A percentile compares a stretch with the other conserved stretches of the same genome.
phyloP scores from a whole-genome alignment of 164 flowering plant species.

The Nelumbo lutea region DNA sequence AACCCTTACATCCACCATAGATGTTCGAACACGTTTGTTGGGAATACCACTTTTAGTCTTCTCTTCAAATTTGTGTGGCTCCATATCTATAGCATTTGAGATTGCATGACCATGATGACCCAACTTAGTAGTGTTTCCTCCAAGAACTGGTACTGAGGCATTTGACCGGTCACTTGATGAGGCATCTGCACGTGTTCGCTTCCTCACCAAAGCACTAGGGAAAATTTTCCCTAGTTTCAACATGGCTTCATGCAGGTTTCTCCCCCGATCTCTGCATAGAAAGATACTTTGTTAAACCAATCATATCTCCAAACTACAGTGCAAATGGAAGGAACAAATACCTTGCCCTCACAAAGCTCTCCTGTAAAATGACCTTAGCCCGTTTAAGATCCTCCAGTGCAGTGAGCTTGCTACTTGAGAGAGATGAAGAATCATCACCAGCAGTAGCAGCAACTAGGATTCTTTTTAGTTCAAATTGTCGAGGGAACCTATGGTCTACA shows the following conservation, averaged over 20 bases:
- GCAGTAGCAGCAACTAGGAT: slow-evolving; percentile 48
- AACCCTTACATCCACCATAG: slow-evolving; percentile 69
- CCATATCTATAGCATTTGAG: slow-evolving; percentile 42
- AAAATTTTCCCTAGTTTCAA: slow-evolving; percentile 53
- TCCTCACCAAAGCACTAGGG: slow-evolving; percentile 53
- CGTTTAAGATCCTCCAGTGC: slow-evolving; percentile 64
- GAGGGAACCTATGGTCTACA: slow-evolving; percentile 49
- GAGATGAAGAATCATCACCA: slow-evolving; percentile 49
- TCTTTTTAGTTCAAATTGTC: slow-evolving; percentile 52
- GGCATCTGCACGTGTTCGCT: slow-evolving; percentile 67
- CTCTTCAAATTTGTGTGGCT: slow-evolving; percentile 61
- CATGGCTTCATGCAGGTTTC: slow-evolving; percentile 45
- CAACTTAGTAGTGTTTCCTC: slow-evolving; percentile 47
- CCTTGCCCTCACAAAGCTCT: slow-evolving; percentile 56
- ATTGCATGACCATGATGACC: slow-evolving; percentile 45
- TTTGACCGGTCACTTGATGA: slow-evolving; percentile 44
- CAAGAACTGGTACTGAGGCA: slow-evolving; percentile 32
- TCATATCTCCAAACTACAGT: slow-evolving; percentile 3
- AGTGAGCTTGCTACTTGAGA: slow-evolving; percentile 45
- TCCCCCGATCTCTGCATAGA: slow-evolving; percentile 57
- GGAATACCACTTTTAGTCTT: slow-evolving; percentile 48
- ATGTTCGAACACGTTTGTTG: slow-evolving; percentile 78
- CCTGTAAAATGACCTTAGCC: slow-evolving; percentile 47
- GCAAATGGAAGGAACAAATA: slow-evolving; percentile 19
- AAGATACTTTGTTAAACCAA: not conserved